Conservation (phyloP, 2,329 filamentous ascomycete species). For the Penicillium concentricum region DNA sequence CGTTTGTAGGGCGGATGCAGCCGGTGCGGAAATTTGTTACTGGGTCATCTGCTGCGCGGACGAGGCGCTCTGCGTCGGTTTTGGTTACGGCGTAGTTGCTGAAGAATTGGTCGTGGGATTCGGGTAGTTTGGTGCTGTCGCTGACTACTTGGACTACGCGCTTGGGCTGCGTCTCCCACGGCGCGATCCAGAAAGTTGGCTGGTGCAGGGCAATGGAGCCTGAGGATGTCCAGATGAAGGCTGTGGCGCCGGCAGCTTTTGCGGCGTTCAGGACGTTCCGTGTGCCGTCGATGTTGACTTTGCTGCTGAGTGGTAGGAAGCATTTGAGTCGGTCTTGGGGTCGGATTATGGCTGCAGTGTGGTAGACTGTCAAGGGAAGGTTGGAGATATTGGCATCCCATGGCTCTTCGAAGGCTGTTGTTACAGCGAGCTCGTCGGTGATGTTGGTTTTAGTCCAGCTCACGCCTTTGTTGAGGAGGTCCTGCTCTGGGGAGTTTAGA, state of each 20-base stretch:
- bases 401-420: slow-evolving; percentile 47
- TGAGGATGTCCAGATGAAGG: slow-evolving; percentile 57
- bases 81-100: slow-evolving; percentile 54
- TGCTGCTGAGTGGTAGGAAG: slow-evolving; percentile 47
- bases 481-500: slow-evolving; percentile 45
- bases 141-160: slow-evolving; percentile 48
- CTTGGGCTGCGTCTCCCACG: slow-evolving; percentile 44
- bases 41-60: slow-evolving; percentile 46
- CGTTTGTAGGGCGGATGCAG: slow-evolving; percentile 54
- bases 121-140: slow-evolving; percentile 44
- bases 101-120: slow-evolving; percentile 46
- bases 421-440: slow-evolving; percentile 45
- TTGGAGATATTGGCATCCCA: slow-evolving; percentile 47
- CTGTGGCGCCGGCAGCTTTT: slow-evolving; percentile 46
- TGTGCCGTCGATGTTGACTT: slow-evolving; percentile 55
- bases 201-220: slow-evolving; percentile 47
- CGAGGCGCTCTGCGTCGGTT: slow-evolving; percentile 52
- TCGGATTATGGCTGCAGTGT: slow-evolving; percentile 57
- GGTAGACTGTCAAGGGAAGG: slow-evolving; percentile 57
- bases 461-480: slow-evolving; percentile 46
- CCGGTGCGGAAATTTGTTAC: slow-evolving; percentile 51
- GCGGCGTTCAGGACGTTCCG: slow-evolving; percentile 51
- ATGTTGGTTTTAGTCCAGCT: slow-evolving; percentile 53
- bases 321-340: slow-evolving; percentile 49
- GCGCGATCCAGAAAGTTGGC: slow-evolving; percentile 45